phyloP scores from a whole-genome alignment of 2,329 filamentous ascomycete species.

The Raffaelea albimanens region DNA sequence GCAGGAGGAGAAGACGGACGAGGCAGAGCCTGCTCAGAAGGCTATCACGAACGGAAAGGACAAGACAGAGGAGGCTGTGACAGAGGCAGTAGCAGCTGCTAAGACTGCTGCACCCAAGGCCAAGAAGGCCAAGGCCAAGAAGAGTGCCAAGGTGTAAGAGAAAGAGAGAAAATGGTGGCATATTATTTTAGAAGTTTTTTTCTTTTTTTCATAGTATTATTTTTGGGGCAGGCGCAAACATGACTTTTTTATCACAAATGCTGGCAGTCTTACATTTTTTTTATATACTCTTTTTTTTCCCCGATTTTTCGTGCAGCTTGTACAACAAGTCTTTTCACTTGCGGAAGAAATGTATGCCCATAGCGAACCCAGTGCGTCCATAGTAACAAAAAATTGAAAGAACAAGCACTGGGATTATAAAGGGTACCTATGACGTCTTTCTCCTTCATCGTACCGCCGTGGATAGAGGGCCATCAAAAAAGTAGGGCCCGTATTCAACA shows the following conservation, averaged over 20 bases:
- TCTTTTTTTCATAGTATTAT: not conserved
- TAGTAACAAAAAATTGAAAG: conserved; percentile 17
- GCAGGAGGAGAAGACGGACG: not conserved
- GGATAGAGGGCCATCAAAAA: conserved; percentile 30
- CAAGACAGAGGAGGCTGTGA: conserved; percentile 26
- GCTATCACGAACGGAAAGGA: not conserved
- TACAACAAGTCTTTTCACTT: not conserved
- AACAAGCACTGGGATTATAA: conserved; percentile 45
- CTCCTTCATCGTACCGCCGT: conserved; percentile 41
- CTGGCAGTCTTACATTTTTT: not conserved
- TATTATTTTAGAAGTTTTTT: too few relatives aligned
- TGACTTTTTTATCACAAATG: not conserved
- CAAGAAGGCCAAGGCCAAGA: conserved; percentile 22
- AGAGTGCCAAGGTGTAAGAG: conserved; percentile 16
- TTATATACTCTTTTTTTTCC: not conserved
- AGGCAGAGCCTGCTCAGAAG: not conserved
- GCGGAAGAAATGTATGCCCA: conserved; percentile 40
- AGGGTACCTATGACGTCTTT: conserved; percentile 33
- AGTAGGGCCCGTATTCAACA: conserved; percentile 7
- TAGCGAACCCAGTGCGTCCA: conserved; percentile 52
- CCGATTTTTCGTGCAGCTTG: not conserved
- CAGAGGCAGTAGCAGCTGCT: conserved; percentile 16
- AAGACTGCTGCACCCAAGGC: conserved; percentile 20
- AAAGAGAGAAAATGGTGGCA: too few relatives aligned
- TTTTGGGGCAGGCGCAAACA: not conserved